A percentile compares a stretch with the other conserved stretches of the same genome.
Conservation (phyloP, 202 grass and related monocot genomes). For the Panicum hallii region DNA sequence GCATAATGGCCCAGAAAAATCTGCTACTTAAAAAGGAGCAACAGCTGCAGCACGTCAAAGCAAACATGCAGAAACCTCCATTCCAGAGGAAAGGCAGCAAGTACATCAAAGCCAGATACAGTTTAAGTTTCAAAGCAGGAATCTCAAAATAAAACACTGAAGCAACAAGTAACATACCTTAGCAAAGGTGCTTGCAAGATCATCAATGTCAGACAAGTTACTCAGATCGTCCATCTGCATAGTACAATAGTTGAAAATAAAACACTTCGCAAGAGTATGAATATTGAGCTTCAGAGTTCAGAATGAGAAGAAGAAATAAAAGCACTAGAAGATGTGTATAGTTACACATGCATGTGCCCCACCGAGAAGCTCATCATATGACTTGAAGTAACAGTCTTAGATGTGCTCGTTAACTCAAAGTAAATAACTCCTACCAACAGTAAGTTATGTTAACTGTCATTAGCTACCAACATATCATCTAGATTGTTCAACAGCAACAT, state of each 20-base stretch:
- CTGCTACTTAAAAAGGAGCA: conserved; percentile 12
- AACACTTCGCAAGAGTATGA: conserved; percentile 20
- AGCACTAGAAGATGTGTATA: background rate
- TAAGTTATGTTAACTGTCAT: conserved; percentile 15
- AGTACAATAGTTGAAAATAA: conserved; percentile 29
- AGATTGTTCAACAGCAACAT: background rate
- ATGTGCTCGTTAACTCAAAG: conserved; percentile 1
- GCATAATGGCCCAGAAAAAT: conserved; percentile 16
- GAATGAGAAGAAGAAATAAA: conserved; percentile 2
- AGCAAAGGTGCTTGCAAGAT: conserved; percentile 94
- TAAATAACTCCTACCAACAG: background rate
- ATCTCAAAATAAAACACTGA: conserved; percentile 25
- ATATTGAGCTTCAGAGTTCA: conserved; percentile 22
- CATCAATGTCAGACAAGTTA: conserved; percentile 85
- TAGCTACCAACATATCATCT: conserved; percentile 14
- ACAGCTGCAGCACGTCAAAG: conserved; percentile 12
- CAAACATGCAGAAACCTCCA: conserved; percentile 7
- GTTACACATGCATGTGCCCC: background rate
- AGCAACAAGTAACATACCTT: conserved; percentile 74
- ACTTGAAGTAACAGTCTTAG: background rate
- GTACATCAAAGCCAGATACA: conserved; percentile 6
- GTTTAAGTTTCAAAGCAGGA: conserved; percentile 24
- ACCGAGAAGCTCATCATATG: background rate
- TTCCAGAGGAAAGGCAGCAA: background rate
- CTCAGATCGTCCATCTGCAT: conserved; percentile 65